Evolutionary conservation across 1,284 basidiomycete species (phyloP).

Genomic region (Malassezia sp.): DNA sequence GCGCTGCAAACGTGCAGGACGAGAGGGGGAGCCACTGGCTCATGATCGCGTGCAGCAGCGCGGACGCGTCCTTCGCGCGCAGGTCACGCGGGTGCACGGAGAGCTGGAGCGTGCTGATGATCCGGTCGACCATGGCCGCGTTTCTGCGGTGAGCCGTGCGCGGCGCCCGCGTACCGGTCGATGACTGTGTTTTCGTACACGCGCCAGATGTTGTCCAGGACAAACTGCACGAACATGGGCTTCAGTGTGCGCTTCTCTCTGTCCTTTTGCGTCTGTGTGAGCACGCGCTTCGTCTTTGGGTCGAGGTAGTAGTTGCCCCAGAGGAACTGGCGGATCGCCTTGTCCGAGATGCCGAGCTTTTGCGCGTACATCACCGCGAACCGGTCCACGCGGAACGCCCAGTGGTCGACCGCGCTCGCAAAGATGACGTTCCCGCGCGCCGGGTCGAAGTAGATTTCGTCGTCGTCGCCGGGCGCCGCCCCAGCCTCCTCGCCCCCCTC

Average conservation of each 20-base stretch:
- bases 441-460: conserved; percentile 89
- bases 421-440: conserved; percentile 94
- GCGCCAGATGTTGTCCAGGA: conserved; percentile 93
- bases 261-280: conserved; percentile 74
- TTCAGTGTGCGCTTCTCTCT: conserved; percentile 63
- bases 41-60: conserved; percentile 74
- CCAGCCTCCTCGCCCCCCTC: conserved; percentile 48
- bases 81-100: conserved; percentile 80
- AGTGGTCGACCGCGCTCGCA: conserved; percentile 88
- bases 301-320: conserved; percentile 99
- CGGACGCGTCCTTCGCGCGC: conserved; percentile 75
- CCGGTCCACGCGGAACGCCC: conserved; percentile 89
- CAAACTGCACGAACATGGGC: conserved; percentile 95
- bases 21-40: conserved; percentile 94
- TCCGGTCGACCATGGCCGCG: conserved; percentile 68
- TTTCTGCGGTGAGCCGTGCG: no score
- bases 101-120: conserved; percentile 69
- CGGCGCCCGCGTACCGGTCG: no score
- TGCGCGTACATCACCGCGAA: conserved; percentile 86
- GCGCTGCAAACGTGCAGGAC: conserved; percentile 78
- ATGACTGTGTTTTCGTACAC: conserved; percentile 56
- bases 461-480: conserved; percentile 61
- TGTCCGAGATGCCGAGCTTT: conserved; percentile 83
- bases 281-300: conserved; percentile 85
- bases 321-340: conserved; percentile 70